Evolutionary conservation across 2,329 filamentous ascomycete species (phyloP).

Genomic region (Stenocarpella maydis): DNA sequence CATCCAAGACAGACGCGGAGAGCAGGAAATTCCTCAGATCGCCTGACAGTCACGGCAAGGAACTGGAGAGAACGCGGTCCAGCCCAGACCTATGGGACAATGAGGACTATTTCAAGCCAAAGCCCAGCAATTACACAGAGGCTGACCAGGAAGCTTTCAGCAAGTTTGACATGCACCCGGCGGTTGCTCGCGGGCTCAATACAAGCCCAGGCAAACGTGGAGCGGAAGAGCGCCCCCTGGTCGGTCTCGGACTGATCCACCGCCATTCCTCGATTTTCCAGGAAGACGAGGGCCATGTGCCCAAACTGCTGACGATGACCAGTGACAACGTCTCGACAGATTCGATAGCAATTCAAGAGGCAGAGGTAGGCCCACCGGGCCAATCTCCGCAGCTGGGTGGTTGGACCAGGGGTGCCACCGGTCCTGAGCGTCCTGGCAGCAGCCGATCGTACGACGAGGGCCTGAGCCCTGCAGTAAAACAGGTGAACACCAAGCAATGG

Average conservation of each 20-base stretch:
- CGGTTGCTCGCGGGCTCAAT: constrained; percentile 35
- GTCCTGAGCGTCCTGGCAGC: neutral
- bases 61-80: constrained; percentile 34
- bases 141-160: constrained; percentile 21
- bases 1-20: neutral
- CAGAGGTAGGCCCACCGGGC: neutral
- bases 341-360: constrained; percentile 35
- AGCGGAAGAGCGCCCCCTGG: constrained; percentile 36
- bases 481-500: constrained; percentile 4
- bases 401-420: neutral
- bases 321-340: constrained; percentile 38
- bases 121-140: constrained; percentile 28
- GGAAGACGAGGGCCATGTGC: constrained; percentile 43
- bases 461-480: neutral
- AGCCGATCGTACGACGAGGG: neutral
- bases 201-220: constrained; percentile 31
- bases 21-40: constrained; percentile 4
- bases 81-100: constrained; percentile 40
- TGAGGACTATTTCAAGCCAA: constrained; percentile 42
- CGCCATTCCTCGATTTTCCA: constrained; percentile 41
- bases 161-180: constrained; percentile 40
- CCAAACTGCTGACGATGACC: constrained; percentile 42
- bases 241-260: constrained; percentile 42
- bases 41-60: constrained; percentile 36
- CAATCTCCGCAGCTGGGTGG: constrained; percentile 11